Evolutionary conservation across 2,329 filamentous ascomycete genomes (phyloP), one percentile per base, ranked within the genome.

Genomic region (Fusarium staphyleae): DNA sequence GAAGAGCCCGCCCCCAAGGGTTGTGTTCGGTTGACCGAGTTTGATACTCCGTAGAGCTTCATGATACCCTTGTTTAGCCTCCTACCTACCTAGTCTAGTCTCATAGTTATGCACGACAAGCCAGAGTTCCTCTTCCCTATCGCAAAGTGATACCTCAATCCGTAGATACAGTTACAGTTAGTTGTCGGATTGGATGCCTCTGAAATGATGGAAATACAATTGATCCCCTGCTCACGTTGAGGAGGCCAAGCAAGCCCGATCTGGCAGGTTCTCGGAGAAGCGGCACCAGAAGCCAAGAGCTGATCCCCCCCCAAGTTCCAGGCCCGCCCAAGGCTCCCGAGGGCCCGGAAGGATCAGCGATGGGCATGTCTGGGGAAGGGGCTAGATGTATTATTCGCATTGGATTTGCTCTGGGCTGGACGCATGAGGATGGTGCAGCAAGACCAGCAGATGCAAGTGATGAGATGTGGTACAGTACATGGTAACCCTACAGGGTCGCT

Each of bases 201-300:
- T 16, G 30, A 16, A 26, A 16, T 7, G 7, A 22, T n/a, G n/a
- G n/a, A n/a, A n/a, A n/a, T n/a, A n/a, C 19, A 22, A 22, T 22
- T 22, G 19, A 43, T 5, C 19, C 15, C 35, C 43, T 15, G 35
- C 35, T 24, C 44, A 30, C 37, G 44, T 29, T 47, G 42, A 26
- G 24, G 29, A 44, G 42, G 33, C 48, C 34, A 30, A 57, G 55
- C 49, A 18, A 30, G 22, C 62, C 48, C 19, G 44, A 62, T 51
- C 48, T 62, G 53, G 57, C 45, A 59, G 53, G 52, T 62, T 61
- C 41, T 42, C 57, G 53, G 58, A 62, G 48, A 59, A 62, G 48
- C 54, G 58, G 58, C 58, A 62, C 39, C 30, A 36, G 44, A 42
- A 52, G 43, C n/a, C 35, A n/a, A 47, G 26, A 19, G 6, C 6